Conservation (phyloP, 345 rosid genomes). For the Fremontodendron californicum region DNA sequence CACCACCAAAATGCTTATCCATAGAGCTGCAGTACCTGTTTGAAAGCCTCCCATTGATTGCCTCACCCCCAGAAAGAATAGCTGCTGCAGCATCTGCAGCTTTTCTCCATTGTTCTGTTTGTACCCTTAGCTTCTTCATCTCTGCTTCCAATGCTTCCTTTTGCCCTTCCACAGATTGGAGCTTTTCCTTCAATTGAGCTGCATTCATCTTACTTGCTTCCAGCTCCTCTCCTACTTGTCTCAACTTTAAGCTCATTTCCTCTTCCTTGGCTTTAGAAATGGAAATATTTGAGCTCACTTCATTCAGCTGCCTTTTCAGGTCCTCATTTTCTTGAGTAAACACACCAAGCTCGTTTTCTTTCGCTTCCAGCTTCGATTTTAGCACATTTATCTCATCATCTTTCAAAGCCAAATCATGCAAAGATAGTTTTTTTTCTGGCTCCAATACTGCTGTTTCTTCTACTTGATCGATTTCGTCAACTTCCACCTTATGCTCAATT, state of each 20-base stretch:
- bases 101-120: constrained; percentile 94
- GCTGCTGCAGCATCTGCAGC: constrained; percentile 94
- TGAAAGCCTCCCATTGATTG: constrained; percentile 52
- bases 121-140: constrained; percentile 78
- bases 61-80: constrained; percentile 64
- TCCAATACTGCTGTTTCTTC: constrained; percentile 27
- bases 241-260: constrained; percentile 42
- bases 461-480: constrained; percentile 5
- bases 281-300: constrained; percentile 32
- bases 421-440: constrained; percentile 26
- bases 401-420: constrained; percentile 33
- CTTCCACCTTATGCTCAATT: constrained; percentile 27
- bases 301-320: constrained; percentile 54
- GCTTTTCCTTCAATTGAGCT: constrained; percentile 42
- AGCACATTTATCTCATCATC: constrained; percentile 52
- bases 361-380: constrained; percentile 52
- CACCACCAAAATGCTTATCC: constrained; percentile 62
- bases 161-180: constrained; percentile 47
- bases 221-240: constrained; percentile 50
- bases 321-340: constrained; percentile 46
- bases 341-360: constrained; percentile 47
- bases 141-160: constrained; percentile 64
- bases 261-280: constrained; percentile 46
- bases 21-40: constrained; percentile 66
- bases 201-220: constrained; percentile 47